Evolutionary conservation across 352 stramenopile genomes (phyloP), one percentile per base, ranked within the genome.

Genomic region (Globisporangium sylvaticum): DNA sequence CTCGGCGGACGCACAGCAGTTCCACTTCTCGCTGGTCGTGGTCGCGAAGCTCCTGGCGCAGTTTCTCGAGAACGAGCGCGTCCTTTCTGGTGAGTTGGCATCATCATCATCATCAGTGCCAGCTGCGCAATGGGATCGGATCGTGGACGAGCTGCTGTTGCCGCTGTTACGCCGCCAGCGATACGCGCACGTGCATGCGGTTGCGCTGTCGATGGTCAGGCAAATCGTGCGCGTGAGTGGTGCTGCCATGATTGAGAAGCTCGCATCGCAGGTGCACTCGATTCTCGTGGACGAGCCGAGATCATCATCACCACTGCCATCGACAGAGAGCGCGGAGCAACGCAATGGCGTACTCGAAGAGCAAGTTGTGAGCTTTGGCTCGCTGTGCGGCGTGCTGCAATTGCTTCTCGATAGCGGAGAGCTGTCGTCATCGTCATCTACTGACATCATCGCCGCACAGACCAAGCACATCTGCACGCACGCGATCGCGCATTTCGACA

Each of bases 371-470:
- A 81, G 79, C 63, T 89, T 78, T 52, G 69, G 72, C 8, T 77
- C 84, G 42, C 61, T 92, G 7, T 89, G 84, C 39, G 65, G 68
- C 9, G 68, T 88, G 32, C 65, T 89, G 54, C 70, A 87, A 62
- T 32, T 88, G 25, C 34, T 87, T 22, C 56, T 83, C n/a, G 67
- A 58, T 39, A 22, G 22, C 18, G 57, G 71, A n/a, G 25, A 20
- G 18, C 10, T 60, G 34, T n/a, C 39, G 32, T 34, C 31, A 14
- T 39, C 63, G 29, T 20, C 29, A 44, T 52, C 56, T 18, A 20
- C 32, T 29, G 53, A 25, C n/a, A 27, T 46, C 0, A 31, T 81
- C 25, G 22, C 68, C 9, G 44, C 62, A 2, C 58, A 69, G 20
- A 60, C 71, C 12, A 64, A 80, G 60, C 58, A 68, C 12, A 63